These are phyloP conservation scores for Ogataea thermomethanolica DNA, from an alignment of 805 yeast species.

Conservation along the genomic window DNA sequence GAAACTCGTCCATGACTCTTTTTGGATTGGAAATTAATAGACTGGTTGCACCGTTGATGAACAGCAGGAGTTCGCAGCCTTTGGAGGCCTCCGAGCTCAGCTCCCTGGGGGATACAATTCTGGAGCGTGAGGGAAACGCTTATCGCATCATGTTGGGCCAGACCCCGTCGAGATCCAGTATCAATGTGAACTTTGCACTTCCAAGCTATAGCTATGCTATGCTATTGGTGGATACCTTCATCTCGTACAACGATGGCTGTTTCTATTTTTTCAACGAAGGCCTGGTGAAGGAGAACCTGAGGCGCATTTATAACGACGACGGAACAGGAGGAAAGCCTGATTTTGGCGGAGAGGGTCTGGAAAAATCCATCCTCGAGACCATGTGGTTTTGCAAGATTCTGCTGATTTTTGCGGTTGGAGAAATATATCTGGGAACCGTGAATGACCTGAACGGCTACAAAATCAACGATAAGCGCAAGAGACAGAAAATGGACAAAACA, in stretches of 20 bases:
- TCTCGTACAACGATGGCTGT: conserved; percentile 79
- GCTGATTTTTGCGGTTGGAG: conserved; percentile 74
- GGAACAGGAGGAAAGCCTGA: conserved; percentile 30
- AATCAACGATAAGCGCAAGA: conserved; percentile 27
- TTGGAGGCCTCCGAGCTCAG: conserved; percentile 1
- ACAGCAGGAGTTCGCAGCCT: neutral
- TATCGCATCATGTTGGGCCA: conserved; percentile 66
- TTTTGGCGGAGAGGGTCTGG: conserved; percentile 32
- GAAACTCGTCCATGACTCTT: conserved; percentile 78
- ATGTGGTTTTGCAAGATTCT: conserved; percentile 79
- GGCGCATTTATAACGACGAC: conserved; percentile 57
- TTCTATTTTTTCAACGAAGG: conserved; percentile 85
- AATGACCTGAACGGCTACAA: conserved; percentile 55
- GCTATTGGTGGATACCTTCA: conserved; percentile 69
- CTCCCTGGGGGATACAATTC: conserved; percentile 44
- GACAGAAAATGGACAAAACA: conserved; percentile 15
- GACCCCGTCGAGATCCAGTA: conserved; percentile 63
- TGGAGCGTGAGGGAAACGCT: conserved; percentile 75
- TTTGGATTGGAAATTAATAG: conserved; percentile 76
- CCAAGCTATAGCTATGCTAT: conserved; percentile 78
- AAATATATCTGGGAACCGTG: conserved; percentile 77
- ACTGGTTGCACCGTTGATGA: conserved; percentile 27
- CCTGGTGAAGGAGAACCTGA: conserved; percentile 60
- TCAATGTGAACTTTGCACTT: conserved; percentile 64
- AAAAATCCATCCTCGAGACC: conserved; percentile 62